These are phyloP conservation scores for Bolboschoenoplectus hybrid DNA, from an alignment of 202 grass and related monocot species.

Conservation along the genomic window DNA sequence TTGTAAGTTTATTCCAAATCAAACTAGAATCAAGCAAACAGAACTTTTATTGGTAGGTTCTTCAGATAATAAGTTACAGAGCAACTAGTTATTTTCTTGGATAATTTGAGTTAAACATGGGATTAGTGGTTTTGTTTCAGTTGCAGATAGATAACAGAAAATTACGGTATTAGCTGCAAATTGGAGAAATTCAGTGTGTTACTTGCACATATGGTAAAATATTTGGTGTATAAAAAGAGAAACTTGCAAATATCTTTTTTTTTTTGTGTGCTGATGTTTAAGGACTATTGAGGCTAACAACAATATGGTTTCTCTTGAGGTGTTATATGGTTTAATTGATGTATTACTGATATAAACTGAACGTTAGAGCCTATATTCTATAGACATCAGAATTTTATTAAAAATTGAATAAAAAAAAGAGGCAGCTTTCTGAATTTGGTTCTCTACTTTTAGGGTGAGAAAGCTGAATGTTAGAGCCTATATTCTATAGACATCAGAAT, in stretches of 20 bases:
- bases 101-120: not conserved
- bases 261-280: not conserved
- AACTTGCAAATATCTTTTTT: not conserved
- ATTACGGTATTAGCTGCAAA: not conserved
- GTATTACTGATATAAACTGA: not conserved
- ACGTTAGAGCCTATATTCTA: conserved; percentile 1
- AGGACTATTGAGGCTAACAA: not conserved
- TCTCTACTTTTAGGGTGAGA: conserved; percentile 68
- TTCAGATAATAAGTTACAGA: not conserved
- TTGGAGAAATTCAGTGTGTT: not conserved
- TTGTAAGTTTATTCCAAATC: not conserved
- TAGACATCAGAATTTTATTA: conserved; percentile 18
- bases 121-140: not conserved
- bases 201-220: not conserved
- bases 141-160: conserved; percentile 7
- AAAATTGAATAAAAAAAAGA: conserved; percentile 13
- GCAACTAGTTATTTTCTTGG: not conserved
- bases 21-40: not conserved
- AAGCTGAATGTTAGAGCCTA: conserved; percentile 17
- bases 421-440: conserved; percentile 29
- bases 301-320: not conserved
- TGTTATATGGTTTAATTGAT: conserved; percentile 8
- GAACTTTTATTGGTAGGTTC: not conserved
- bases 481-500: conserved; percentile 31
- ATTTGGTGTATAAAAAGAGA: not conserved